Evolutionary conservation across 1,284 basidiomycete species (phyloP).

Genomic region (Mycosarcoma mackinlayi): DNA sequence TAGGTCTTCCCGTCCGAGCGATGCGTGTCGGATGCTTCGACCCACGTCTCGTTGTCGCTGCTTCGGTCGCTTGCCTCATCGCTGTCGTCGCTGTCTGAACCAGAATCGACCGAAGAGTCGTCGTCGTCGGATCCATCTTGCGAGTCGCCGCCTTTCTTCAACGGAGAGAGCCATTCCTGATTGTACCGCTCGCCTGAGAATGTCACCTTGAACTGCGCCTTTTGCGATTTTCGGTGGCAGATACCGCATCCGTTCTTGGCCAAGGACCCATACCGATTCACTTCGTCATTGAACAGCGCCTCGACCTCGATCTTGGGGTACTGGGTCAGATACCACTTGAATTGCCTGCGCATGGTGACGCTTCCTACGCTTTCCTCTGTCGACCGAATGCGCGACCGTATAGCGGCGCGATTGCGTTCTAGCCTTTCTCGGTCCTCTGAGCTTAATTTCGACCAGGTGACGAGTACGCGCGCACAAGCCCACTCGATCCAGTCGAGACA

Average conservation of each 20-base stretch:
- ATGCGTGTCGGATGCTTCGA: constrained; percentile 2
- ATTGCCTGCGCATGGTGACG: constrained; percentile 42
- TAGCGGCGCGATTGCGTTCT: constrained; percentile 26
- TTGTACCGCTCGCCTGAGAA: constrained; percentile 41
- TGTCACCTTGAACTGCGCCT: constrained; percentile 19
- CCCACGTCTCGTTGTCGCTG: constrained; percentile 30
- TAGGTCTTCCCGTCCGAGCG: constrained; percentile 1
- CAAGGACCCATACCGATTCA: constrained; percentile 24
- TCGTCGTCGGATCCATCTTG: neutral
- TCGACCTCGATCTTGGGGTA: constrained; percentile 37
- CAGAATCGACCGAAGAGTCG: neutral
- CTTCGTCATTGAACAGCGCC: constrained; percentile 32
- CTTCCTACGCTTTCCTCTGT: constrained; percentile 39
- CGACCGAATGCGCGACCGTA: constrained; percentile 22
- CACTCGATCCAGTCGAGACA: constrained; percentile 50
- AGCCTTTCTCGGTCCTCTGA: constrained; percentile 24
- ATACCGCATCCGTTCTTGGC: constrained; percentile 39
- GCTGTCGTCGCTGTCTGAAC: constrained; percentile 9
- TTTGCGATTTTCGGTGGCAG: constrained; percentile 42
- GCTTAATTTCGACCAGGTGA: constrained; percentile 32
- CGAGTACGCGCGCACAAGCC: constrained; percentile 33
- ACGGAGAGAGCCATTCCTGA: constrained; percentile 27
- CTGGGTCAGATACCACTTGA: constrained; percentile 48
- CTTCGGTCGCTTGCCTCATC: constrained; percentile 17
- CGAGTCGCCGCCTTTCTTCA: neutral